Percentiles rank a stretch among this genome's conserved stretches.
These are phyloP conservation scores for Backusella parvicylindrica DNA, from an alignment of 192 early-diverging fungal species.

Conservation along the genomic window DNA sequence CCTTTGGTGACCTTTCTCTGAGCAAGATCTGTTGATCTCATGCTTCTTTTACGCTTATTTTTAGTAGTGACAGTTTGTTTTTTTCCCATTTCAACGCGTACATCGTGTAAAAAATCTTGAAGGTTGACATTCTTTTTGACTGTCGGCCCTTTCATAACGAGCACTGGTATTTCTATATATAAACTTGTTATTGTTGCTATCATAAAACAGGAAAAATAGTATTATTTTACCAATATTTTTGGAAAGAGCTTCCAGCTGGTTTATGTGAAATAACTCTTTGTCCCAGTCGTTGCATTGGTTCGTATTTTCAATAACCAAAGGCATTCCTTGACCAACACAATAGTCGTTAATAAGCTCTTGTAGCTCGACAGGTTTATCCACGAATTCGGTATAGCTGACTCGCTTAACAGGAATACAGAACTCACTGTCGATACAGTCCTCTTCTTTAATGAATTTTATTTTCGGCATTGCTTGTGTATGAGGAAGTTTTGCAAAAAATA, in stretches of 20 bases:
- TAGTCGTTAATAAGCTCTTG: slow-evolving; percentile 1
- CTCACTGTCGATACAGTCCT: neutral
- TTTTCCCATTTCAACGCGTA: neutral
- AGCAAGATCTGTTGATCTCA: neutral
- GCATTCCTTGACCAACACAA: slow-evolving; percentile 7
- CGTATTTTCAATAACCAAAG: slow-evolving; percentile 22
- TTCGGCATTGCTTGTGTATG: neutral
- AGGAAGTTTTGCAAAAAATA: no score
- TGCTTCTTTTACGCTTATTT: neutral
- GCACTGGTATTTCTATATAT: neutral
- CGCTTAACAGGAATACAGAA: neutral
- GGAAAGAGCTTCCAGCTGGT: neutral
- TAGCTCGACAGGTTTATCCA: neutral
- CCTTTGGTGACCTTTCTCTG: neutral
- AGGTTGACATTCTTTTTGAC: neutral
- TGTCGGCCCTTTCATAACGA: neutral
- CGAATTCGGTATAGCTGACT: neutral
- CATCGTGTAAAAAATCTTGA: neutral
- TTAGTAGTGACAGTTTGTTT: neutral
- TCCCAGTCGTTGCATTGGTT: neutral
- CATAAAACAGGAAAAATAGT: neutral
- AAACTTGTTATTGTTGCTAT: neutral
- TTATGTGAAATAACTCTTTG: neutral
- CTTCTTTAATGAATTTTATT: neutral
- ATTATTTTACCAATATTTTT: neutral